These are phyloP conservation scores for Nyssa sinensis DNA, from an alignment of 148 eudicot species.

Conservation along the genomic window DNA sequence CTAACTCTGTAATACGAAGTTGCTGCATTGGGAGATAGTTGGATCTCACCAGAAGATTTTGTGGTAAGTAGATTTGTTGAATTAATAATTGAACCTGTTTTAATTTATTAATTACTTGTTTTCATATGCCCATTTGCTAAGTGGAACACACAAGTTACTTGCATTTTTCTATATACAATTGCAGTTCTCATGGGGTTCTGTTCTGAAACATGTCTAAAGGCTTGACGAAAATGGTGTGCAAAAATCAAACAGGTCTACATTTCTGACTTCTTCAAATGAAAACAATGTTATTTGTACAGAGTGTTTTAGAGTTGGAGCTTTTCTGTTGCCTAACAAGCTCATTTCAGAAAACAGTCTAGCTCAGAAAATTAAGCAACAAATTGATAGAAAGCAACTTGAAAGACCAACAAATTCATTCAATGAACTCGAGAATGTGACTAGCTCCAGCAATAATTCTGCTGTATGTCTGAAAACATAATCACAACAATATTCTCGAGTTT, in stretches of 20 bases:
- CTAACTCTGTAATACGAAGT: conserved; percentile 24
- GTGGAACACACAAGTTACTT: not conserved
- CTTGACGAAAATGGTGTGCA: conserved; percentile 58
- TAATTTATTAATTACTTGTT: not conserved
- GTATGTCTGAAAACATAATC: conserved; percentile 25
- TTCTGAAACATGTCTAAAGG: conserved; percentile 75
- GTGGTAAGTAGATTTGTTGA: conserved; percentile 41
- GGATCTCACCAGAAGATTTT: conserved; percentile 96
- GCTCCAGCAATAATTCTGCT: conserved; percentile 39
- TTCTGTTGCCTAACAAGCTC: conserved; percentile 7
- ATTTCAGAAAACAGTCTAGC: conserved; percentile 48
- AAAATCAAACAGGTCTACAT: conserved; percentile 51
- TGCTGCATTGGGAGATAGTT: conserved; percentile 76
- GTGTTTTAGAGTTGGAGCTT: too few species aligned
- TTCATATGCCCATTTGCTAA: not conserved
- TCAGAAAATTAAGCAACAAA: conserved; percentile 53
- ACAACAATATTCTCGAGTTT: not conserved
- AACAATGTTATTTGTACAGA: not conserved
- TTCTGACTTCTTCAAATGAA: conserved; percentile 1
- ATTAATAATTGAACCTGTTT: not conserved
- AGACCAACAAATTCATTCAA: conserved; percentile 63
- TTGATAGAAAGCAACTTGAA: conserved; percentile 39
- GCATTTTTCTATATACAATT: not conserved
- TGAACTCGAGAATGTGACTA: conserved; percentile 50
- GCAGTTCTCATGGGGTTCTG: conserved; percentile 92